Base-by-base conservation (phyloP, 2,329 filamentous ascomycete genomes). In the Aspergillus floridensis region DNA sequence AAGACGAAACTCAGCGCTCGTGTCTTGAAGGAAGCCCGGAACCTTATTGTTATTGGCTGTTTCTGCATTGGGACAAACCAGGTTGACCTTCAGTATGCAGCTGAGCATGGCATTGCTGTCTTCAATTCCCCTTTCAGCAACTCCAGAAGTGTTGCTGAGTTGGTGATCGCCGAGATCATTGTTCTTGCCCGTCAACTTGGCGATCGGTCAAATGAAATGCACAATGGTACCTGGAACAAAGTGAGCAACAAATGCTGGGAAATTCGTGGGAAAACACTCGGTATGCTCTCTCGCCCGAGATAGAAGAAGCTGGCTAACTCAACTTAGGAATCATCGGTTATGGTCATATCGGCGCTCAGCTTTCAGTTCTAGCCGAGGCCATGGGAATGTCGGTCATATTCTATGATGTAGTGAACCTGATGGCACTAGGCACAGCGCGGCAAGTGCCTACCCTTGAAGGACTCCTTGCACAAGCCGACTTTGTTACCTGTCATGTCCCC, bases 41-140 rank as follows among this genome's bases (percentile, higher is more conserved):
- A 97, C 75, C 84, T 99, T 56, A 89, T 98, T 60, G 95, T 97
- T 63, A 87, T 98, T 68, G 95, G 95, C 62, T 99, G 95, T 81
- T 99, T 99, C 84, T 99, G 95, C 77, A 99, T 99, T 70, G 95
- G 95, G 66, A 99, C 95, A 59, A 98, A 78, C 63, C 76, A 78
- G 65, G 76, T 79, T 31, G 76, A 79, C 60, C 72, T 79, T 26
- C 75, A 79, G 63, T 79, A 76, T 68, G 76, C 76, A 5, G 76
- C 76, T n/a, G 72, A 76, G 19, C 73, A 79, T 61, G 76, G 95
- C 66, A 96, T 98, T 74, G 92, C 93, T 38, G 95, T 99, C 65
- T 99, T 99, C 86, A 99, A 99, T 80, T 98, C 95, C 49, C 95
- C 95, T 1, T 99, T 99, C 79, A 93, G 91, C 79, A 99, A 99